A percentile compares a stretch with the other conserved stretches of the same genome.
Conservation (phyloP, 495 filamentous ascomycete genomes). For the Pseudoneurospora amorphoporcata region DNA sequence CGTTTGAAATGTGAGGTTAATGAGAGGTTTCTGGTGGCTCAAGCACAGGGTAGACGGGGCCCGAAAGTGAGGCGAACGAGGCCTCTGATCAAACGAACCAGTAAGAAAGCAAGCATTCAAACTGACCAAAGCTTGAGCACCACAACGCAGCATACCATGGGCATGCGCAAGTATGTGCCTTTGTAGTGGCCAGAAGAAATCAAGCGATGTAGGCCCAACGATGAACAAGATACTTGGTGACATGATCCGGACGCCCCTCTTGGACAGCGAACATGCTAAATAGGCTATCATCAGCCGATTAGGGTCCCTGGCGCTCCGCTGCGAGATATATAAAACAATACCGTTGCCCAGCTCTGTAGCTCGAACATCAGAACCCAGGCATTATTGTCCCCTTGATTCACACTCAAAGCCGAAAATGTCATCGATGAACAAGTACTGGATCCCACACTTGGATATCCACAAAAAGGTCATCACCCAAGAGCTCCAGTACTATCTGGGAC, state of each 20-base stretch:
- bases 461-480: conserved; percentile 48
- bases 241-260: conserved; percentile 8
- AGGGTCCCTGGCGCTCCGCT: neutral
- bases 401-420: conserved; percentile 21
- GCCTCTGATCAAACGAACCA: conserved; percentile 5
- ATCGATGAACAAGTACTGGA: conserved; percentile 46
- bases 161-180: conserved; percentile 7
- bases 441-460: conserved; percentile 45
- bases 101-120: conserved; percentile 4
- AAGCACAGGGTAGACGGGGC: conserved; percentile 4
- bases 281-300: conserved; percentile 7
- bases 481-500: conserved; percentile 46
- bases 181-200: conserved; percentile 13
- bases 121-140: conserved; percentile 5
- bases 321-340: conserved; percentile 11
- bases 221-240: conserved; percentile 10
- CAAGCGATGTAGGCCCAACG: conserved; percentile 14
- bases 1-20: neutral
- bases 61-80: conserved; percentile 23
- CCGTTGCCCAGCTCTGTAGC: neutral
- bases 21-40: conserved; percentile 1
- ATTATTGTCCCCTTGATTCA: neutral
- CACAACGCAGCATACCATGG: conserved; percentile 5
- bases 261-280: conserved; percentile 10
- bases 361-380: neutral